phyloP scores from a whole-genome alignment of 2,329 filamentous ascomycete genomes.

The Sporothrix brasiliensis region DNA sequence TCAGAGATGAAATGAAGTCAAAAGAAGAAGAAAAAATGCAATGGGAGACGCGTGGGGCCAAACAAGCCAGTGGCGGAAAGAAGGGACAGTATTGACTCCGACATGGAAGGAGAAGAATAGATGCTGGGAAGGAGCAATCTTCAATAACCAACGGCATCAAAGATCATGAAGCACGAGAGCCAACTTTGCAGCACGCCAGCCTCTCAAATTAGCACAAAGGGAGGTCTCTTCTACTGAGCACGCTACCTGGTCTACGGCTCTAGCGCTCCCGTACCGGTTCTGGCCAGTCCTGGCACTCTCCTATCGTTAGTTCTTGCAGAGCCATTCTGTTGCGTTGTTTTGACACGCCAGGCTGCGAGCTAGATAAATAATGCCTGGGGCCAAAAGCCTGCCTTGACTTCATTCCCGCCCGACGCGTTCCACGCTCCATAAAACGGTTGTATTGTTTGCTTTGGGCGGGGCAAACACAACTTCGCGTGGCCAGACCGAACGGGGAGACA shows the following conservation, averaged over 20 bases:
- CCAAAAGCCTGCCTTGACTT: not conserved
- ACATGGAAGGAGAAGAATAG: not conserved
- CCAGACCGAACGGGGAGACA: constrained; percentile 10
- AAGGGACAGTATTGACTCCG: no score
- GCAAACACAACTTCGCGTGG: not conserved
- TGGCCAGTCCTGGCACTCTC: constrained; percentile 1
- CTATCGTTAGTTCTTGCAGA: not conserved
- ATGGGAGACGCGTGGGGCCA: constrained; percentile 12
- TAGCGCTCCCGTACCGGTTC: constrained; percentile 28
- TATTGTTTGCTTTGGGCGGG: constrained; percentile 9
- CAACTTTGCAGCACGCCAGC: not conserved
- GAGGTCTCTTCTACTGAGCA: not conserved
- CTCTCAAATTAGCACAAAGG: not conserved
- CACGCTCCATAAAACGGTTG: constrained; percentile 4
- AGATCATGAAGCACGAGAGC: constrained; percentile 1
- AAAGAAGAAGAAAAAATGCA: not conserved
- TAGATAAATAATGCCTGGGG: not conserved
- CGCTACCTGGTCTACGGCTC: not conserved
- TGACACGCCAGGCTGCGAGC: not conserved
- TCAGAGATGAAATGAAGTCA: constrained; percentile 22
- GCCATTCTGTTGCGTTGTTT: constrained; percentile 4
- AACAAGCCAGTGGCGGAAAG: not conserved
- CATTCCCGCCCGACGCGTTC: constrained; percentile 21
- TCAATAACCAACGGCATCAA: not conserved
- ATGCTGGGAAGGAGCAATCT: not conserved